Base-by-base conservation (phyloP, 2,329 filamentous ascomycete species). In the Microdochium paspali region DNA sequence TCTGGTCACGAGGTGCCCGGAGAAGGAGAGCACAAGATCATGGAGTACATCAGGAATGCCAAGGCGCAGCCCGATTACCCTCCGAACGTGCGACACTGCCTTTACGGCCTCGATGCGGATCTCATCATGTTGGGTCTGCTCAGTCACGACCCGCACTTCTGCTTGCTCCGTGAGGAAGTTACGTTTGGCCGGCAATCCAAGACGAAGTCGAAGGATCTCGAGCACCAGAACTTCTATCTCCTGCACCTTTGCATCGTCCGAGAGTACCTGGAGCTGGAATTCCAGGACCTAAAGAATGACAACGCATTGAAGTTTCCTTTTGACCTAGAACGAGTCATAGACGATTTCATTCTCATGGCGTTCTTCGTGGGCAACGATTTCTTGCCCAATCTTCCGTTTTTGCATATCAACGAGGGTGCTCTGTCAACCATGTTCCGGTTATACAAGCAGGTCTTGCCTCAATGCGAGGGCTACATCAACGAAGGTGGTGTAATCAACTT, bases 281-380 rank as follows among this genome's bases (percentile, higher is more conserved):
- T 98, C 62, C 90, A 96, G 66, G 90, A 96, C 54, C 71, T 98
- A 56, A 83, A 93, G 65, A 70, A 84, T 59, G 78, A 85, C 21
- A 85, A 83, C 18, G 71, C 73, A 56, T 73, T 95, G 56, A 74
- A 72, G 35, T 90, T 96, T 58, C 73, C 80, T 44, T 98, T 94
- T 62, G 87, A 98, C 61, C 85, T 98, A 76, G 93, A 98, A 72
- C 82, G 86, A 53, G 82, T 98, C 61, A 97, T 98, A 69, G 93
- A 98, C 64, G 93, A 98, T 73, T 98, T 98, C 67, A 97, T 98
- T 63, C 79, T 98, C 51, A 96, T 98, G 90, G 91, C 90, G 44
- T 98, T 98, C 72, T 98, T 98, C 66, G 89, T 98, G 59, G 93
- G 93, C 63, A 98, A 98, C 67, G 93, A 98, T 77, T 98, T 98